Percentiles rank a stretch among this genome's conserved stretches.
These are phyloP conservation scores for Sporothrix sp. DNA, from an alignment of 2,329 filamentous ascomycete species.

Conservation along the genomic window DNA sequence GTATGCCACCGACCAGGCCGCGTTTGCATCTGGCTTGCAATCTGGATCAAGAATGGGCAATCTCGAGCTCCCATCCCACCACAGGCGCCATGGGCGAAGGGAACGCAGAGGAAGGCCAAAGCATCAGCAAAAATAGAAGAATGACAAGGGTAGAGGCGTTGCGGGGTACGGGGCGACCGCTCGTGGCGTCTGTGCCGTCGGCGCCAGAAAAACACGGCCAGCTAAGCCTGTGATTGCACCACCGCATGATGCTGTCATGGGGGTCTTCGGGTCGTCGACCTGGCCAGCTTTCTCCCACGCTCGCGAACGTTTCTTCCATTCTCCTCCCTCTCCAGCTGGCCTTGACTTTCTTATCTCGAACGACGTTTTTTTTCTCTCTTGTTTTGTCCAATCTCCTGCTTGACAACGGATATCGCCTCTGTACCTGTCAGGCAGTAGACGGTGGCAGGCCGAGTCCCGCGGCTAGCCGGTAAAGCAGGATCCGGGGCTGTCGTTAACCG, in stretches of 20 bases:
- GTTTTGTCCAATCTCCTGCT: not conserved
- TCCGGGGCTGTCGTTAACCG: constrained; percentile 6
- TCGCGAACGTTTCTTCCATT: too few relatives aligned
- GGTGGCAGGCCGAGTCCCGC: constrained; percentile 6
- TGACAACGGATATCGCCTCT: not conserved
- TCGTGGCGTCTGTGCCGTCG: too few relatives aligned
- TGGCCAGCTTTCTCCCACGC: not conserved
- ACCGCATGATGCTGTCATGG: constrained; percentile 10
- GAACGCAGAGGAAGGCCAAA: not conserved
- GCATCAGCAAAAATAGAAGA: not conserved
- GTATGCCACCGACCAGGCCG: too few relatives aligned
- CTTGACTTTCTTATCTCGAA: not conserved
- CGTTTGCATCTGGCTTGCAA: not conserved
- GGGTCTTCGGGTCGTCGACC: not conserved
- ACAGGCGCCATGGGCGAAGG: constrained; percentile 4
- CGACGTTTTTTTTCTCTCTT: not conserved
- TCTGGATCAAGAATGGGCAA: not conserved
- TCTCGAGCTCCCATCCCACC: too few relatives aligned
- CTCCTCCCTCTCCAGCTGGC: not conserved
- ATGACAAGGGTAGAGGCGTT: not conserved
- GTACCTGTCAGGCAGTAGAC: too few relatives aligned
- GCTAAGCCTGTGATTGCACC: not conserved
- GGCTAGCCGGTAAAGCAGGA: constrained; percentile 8
- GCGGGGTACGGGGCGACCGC: not conserved
- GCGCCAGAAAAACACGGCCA: not conserved